phyloP scores from a whole-genome alignment of 2,329 filamentous ascomycete species.

The Curvularia hawaiiensis region DNA sequence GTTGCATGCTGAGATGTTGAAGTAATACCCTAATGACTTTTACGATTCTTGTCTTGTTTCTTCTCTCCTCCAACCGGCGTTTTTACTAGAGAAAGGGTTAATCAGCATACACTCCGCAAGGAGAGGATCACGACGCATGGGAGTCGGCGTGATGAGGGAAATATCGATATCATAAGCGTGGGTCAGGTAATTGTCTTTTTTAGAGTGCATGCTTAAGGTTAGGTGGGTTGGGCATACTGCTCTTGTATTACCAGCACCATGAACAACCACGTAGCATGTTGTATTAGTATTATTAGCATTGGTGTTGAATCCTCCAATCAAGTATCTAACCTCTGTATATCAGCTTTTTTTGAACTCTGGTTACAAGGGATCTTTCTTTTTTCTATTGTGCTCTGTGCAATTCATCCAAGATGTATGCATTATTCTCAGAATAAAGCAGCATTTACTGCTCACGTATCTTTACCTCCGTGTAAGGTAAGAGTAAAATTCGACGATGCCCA shows the following conservation, averaged over 20 bases:
- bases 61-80: background rate
- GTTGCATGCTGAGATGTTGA: background rate
- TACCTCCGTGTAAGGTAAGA: too few species aligned
- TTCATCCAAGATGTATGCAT: background rate
- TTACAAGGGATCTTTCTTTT: background rate
- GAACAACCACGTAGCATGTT: background rate
- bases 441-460: too few species aligned
- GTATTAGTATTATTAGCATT: background rate
- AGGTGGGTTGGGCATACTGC: background rate
- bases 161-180: background rate
- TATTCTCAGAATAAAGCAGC: too few species aligned
- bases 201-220: background rate
- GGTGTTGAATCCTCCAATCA: background rate
- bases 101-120: background rate
- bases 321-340: background rate
- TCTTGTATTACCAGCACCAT: background rate
- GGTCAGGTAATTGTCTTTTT: background rate
- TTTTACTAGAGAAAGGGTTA: background rate
- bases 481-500: too few species aligned
- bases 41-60: background rate
- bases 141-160: background rate
- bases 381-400: background rate
- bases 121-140: background rate
- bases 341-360: background rate
- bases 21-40: background rate